Evolutionary conservation across 2,329 filamentous ascomycete genomes (phyloP).

Genomic region (Thelonectria discophora): DNA sequence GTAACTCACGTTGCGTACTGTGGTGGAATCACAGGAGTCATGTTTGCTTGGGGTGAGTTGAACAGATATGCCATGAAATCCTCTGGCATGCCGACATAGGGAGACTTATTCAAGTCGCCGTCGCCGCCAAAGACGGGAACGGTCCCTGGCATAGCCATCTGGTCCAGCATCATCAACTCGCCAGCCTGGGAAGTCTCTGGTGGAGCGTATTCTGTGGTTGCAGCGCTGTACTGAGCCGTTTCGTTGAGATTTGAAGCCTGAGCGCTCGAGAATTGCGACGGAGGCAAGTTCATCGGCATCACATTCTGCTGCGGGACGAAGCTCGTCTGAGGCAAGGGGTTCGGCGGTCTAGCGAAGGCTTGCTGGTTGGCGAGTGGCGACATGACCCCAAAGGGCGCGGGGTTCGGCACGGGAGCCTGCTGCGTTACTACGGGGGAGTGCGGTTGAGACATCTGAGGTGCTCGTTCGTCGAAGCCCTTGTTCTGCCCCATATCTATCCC

Average conservation of each 20-base stretch:
- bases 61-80: slow-evolving; percentile 89
- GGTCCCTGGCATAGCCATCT: slow-evolving; percentile 70
- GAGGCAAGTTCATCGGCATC: slow-evolving; percentile 69
- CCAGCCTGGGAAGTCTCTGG: slow-evolving; percentile 54
- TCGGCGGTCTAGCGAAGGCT: slow-evolving; percentile 58
- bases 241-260: slow-evolving; percentile 44
- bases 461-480: slow-evolving; percentile 45
- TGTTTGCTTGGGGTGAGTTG: slow-evolving; percentile 56
- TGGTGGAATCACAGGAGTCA: slow-evolving; percentile 58
- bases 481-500: slow-evolving; percentile 58
- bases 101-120: slow-evolving; percentile 80
- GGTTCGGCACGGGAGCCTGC: slow-evolving; percentile 57
- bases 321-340: slow-evolving; percentile 54
- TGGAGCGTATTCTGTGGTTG: slow-evolving; percentile 57
- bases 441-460: slow-evolving; percentile 36
- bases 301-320: slow-evolving; percentile 71
- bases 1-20: slow-evolving; percentile 57
- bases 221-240: slow-evolving; percentile 50
- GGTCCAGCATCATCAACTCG: slow-evolving; percentile 69
- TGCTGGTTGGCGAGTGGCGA: slow-evolving; percentile 62
- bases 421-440: slow-evolving; percentile 53
- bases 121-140: slow-evolving; percentile 90
- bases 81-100: slow-evolving; percentile 83
- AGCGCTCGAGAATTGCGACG: slow-evolving; percentile 61
- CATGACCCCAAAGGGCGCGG: slow-evolving; percentile 60